A percentile compares a stretch with the other conserved stretches of the same genome.
phyloP scores from a whole-genome alignment of 1,284 basidiomycete species.

The Ceratobasidium sp. region DNA sequence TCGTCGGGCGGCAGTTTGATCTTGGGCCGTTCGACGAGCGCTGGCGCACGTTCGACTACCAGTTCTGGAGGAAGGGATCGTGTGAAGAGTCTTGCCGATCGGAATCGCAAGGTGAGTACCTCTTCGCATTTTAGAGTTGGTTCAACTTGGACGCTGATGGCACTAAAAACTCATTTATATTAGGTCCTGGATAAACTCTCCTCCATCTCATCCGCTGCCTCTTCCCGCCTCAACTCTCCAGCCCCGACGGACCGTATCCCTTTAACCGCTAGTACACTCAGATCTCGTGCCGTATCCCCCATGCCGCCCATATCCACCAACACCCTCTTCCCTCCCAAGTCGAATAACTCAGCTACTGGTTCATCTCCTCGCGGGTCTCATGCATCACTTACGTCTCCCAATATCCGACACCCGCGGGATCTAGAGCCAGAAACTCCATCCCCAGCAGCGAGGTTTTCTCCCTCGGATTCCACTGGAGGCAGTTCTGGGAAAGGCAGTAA shows the following conservation, averaged over 20 bases:
- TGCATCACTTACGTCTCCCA: conserved; percentile 31
- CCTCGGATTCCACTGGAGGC: background rate
- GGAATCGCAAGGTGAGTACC: conserved; percentile 49
- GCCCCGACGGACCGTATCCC: conserved; percentile 33
- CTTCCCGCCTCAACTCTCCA: conserved; percentile 31
- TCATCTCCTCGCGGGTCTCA: conserved; percentile 23
- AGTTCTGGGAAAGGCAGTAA: conserved; percentile 16
- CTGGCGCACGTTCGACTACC: conserved; percentile 39
- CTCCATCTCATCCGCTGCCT: conserved; percentile 42
- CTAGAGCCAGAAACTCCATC: conserved; percentile 30
- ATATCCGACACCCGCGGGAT: conserved; percentile 10
- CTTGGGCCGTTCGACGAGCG: conserved; percentile 32
- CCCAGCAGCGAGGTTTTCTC: conserved; percentile 8
- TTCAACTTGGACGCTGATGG: conserved; percentile 4
- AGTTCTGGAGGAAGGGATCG: conserved; percentile 43
- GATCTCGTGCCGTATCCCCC: conserved; percentile 24
- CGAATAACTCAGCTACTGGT: conserved; percentile 18
- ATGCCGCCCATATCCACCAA: conserved; percentile 36
- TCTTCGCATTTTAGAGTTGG: background rate
- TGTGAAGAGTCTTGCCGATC: conserved; percentile 45
- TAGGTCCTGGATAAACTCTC: conserved; percentile 47
- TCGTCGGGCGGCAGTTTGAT: conserved; percentile 35
- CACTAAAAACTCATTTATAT: background rate
- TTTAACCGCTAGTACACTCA: conserved; percentile 33
- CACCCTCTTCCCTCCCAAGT: conserved; percentile 40